These are phyloP conservation scores for Fusarium sp. DNA, from an alignment of 2,329 filamentous ascomycete species.

Conservation along the genomic window DNA sequence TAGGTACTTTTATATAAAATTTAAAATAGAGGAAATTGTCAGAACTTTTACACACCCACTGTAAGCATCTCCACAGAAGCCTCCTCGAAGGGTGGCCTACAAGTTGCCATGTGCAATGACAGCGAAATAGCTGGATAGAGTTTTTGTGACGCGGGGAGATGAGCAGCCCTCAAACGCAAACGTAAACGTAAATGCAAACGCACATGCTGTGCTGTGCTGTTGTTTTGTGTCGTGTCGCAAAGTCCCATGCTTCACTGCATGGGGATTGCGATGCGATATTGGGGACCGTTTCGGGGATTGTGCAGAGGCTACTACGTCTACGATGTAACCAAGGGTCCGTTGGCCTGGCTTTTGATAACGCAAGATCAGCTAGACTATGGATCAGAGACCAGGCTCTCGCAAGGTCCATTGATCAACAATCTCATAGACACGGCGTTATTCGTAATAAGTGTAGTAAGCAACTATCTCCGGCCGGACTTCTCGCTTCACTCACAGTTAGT, in stretches of 20 bases:
- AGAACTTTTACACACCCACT: too few relatives aligned
- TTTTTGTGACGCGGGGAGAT: conserved; percentile 34
- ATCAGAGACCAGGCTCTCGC: neutral
- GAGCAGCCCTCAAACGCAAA: conserved; percentile 16
- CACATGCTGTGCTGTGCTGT: neutral
- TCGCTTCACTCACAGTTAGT: conserved; percentile 19
- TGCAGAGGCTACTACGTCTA: conserved; percentile 19
- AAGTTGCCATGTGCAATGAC: conserved; percentile 25
- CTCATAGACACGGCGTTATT: neutral
- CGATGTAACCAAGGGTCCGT: neutral
- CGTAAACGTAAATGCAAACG: conserved; percentile 1
- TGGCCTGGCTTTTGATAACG: conserved; percentile 4
- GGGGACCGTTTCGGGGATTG: conserved; percentile 14
- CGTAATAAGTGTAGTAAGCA: conserved; percentile 7
- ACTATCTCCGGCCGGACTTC: conserved; percentile 25
- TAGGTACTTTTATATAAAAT: too few relatives aligned
- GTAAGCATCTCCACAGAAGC: conserved; percentile 5
- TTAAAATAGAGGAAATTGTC: too few relatives aligned
- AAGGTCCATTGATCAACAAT: neutral
- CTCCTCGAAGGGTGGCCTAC: too few relatives aligned
- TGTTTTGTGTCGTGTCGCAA: neutral
- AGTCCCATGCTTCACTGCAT: neutral
- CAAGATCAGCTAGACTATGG: conserved; percentile 5
- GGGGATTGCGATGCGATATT: conserved; percentile 8
- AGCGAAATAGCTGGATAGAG: conserved; percentile 22